Conservation (phyloP, 148 eudicot genomes). For the Chenopodium suecicum region DNA sequence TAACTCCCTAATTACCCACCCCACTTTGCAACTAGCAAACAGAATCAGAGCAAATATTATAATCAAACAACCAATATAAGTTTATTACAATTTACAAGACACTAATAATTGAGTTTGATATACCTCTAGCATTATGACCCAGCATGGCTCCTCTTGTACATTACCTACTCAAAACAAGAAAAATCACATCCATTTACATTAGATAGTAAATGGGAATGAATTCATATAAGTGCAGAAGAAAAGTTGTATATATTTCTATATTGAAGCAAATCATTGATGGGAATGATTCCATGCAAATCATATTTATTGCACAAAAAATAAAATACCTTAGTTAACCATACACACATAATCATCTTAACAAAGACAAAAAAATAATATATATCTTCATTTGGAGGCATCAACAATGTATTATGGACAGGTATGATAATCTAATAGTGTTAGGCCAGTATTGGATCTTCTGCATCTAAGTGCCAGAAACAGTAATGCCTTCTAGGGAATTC, state of each 20-base stretch:
- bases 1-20: not conserved
- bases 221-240: not conserved
- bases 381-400: not conserved
- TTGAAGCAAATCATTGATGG: not conserved
- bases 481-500: not conserved
- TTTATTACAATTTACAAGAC: not conserved
- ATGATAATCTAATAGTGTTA: not conserved
- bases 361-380: too few relatives aligned
- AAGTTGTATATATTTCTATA: not conserved
- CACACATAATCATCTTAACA: too few relatives aligned
- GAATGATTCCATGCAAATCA: not conserved
- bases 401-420: not conserved
- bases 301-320: too few relatives aligned
- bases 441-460: not conserved
- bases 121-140: conserved; percentile 99
- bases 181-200: conserved; percentile 4
- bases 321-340: too few relatives aligned
- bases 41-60: not conserved
- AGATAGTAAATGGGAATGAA: not conserved
- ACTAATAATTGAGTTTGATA: not conserved
- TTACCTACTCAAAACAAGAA: conserved; percentile 45
- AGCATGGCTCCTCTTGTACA: conserved; percentile 74
- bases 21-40: too few relatives aligned
- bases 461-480: not conserved
- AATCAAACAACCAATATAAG: not conserved